Base-by-base conservation (phyloP, 2,329 filamentous ascomycete genomes). In the Nigrospora osmanthi region DNA sequence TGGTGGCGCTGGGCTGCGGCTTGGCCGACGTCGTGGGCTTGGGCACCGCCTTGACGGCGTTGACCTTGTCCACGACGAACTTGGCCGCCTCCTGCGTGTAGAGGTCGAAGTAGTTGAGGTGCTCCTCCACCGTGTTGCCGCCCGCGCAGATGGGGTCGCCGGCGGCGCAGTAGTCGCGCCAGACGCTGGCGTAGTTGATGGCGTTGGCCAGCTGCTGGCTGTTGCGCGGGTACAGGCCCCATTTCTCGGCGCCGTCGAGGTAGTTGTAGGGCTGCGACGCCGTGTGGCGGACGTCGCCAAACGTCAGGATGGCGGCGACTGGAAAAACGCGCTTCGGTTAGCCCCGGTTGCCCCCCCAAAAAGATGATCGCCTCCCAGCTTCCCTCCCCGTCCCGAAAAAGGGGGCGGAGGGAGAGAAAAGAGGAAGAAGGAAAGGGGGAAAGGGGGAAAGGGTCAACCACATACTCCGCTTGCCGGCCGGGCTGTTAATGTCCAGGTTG, bases 101-200 rank as follows among this genome's bases (percentile, higher is more conserved):
- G 15, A 63, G 35, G 23, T 64, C 56, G 46, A 67, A 67, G 45
- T 68, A 68, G 50, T 64, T 64, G 11, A 62, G 54, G 43, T 68
- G 66, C 10, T 55, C 56, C 10, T 56, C 56, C 3, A 58, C 54
- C 3, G 52, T 54, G 19, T 62, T 49, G 9, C 63, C 65, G 14
- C 55, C 56, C 12, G 65, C 66, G 49, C 68, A 70, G 44, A 67
- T 61, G 2, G 67, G 64, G 43, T 69, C 68, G 11, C 59, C 59
- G 3, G 50, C 47, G 31, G 57, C 54, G 46, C 67, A 68, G 54
- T 66, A 68, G 13, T 58, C 58, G 40, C 58, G 62, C 9, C 62
- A 44, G 10, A 56, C 44, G 30, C 44, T 42, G 12, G 52, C 45
- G 31, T 58, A 65, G 34, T 54, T 54, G 41, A 49, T 52, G 32